Percentiles rank a stretch among this genome's conserved stretches.
phyloP scores from a whole-genome alignment of 2,329 filamentous ascomycete genomes.

The Cladosporium sp. region DNA sequence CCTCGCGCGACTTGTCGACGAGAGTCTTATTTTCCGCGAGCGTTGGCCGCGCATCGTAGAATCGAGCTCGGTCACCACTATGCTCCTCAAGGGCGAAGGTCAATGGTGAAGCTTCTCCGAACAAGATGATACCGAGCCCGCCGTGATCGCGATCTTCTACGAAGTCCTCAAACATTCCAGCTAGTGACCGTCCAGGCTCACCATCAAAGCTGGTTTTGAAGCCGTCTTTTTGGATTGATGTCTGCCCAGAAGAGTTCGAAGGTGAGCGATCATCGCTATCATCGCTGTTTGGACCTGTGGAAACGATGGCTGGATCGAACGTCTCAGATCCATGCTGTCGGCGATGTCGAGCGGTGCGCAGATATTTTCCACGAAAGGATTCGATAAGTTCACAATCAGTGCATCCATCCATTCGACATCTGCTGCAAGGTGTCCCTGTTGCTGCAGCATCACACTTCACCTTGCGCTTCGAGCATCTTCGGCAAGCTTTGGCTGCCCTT shows the following conservation, averaged over 20 bases:
- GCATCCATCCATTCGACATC: conserved; percentile 2
- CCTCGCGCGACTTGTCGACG: neutral
- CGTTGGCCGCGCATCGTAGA: conserved; percentile 4
- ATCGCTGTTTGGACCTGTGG: neutral
- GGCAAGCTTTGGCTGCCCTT: conserved; percentile 5
- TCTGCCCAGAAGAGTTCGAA: neutral
- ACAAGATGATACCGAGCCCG: conserved; percentile 1
- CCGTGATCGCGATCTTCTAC: neutral
- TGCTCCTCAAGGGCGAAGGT: conserved; percentile 5
- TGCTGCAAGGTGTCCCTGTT: neutral
- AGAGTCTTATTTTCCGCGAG: neutral
- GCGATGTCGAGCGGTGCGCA: neutral
- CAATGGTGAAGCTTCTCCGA: conserved; percentile 1
- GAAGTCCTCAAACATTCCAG: conserved; percentile 3
- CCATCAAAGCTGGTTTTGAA: neutral
- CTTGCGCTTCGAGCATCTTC: conserved; percentile 1
- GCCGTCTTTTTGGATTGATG: neutral
- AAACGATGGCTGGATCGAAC: neutral
- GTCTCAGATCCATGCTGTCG: neutral
- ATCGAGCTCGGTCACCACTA: neutral
- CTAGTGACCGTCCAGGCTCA: neutral
- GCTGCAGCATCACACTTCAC: conserved; percentile 5
- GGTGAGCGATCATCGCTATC: neutral
- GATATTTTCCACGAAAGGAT: neutral
- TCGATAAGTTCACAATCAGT: neutral